Percentiles rank a stretch among this genome's conserved stretches.
These are phyloP conservation scores for Choricystis sp. DNA, from an alignment of 139 green algal species.

Conservation along the genomic window DNA sequence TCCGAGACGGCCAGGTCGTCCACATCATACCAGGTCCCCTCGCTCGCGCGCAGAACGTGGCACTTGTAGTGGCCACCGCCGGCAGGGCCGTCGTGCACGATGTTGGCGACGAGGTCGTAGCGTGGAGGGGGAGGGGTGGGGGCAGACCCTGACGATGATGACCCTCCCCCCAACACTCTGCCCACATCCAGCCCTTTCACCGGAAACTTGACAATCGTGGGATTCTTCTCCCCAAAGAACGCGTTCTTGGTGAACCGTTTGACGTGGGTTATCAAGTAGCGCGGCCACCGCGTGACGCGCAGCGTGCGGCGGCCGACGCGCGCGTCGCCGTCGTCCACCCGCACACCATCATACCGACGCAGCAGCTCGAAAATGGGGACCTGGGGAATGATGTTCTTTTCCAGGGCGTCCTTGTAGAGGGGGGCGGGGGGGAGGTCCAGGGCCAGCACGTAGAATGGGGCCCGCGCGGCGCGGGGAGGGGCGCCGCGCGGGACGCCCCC, in stretches of 20 bases:
- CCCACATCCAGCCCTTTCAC: slow-evolving; percentile 78
- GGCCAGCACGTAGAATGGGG: slow-evolving; percentile 82
- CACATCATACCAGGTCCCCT: slow-evolving; percentile 72
- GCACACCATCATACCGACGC: slow-evolving; percentile 80
- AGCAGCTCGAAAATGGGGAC: slow-evolving; percentile 79
- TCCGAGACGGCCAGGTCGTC: slow-evolving; percentile 83
- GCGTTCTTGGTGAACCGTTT: slow-evolving; percentile 89
- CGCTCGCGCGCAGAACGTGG: slow-evolving; percentile 64
- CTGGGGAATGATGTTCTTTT: slow-evolving; percentile 98
- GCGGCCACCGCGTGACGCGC: slow-evolving; percentile 60
- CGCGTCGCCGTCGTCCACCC: slow-evolving; percentile 47
- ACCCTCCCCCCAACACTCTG: no score
- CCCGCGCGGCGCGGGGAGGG: slow-evolving; percentile 14
- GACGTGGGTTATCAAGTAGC: slow-evolving; percentile 72
- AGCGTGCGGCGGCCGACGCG: slow-evolving; percentile 55
- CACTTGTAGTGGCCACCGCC: slow-evolving; percentile 41
- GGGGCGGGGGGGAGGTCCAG: slow-evolving; percentile 85
- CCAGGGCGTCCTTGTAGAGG: slow-evolving; percentile 91
- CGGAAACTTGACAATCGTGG: slow-evolving; percentile 96
- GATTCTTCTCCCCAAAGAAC: slow-evolving; percentile 75
- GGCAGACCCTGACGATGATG: no score
- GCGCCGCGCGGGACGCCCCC: slow-evolving; percentile 30
- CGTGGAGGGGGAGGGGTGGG: slow-evolving; percentile 15
- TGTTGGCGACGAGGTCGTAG: slow-evolving; percentile 84
- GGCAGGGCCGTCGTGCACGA: slow-evolving; percentile 67